Percentiles rank a stretch among this genome's conserved stretches.
Conservation (phyloP, 2,329 filamentous ascomycete genomes). For the Trichoderma sp. region DNA sequence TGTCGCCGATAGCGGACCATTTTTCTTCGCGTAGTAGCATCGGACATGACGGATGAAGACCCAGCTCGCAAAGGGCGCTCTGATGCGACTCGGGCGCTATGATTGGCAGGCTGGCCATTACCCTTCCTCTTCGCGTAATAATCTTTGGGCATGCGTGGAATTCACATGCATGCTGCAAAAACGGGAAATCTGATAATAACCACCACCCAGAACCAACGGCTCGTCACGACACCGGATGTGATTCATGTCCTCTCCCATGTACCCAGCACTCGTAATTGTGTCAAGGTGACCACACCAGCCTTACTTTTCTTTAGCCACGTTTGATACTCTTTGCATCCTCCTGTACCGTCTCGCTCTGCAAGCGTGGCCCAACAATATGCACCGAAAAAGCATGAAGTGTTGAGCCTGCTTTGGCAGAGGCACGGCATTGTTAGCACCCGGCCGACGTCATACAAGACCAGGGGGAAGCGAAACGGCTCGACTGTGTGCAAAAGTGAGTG, state of each 20-base stretch:
- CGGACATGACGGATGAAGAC: background rate
- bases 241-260: background rate
- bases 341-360: background rate
- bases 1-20: slow-evolving; percentile 15
- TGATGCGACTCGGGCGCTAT: background rate
- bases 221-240: background rate
- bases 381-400: background rate
- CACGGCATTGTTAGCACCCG: background rate
- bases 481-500: background rate
- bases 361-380: background rate
- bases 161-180: background rate
- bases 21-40: background rate
- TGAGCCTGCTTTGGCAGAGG: background rate
- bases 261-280: background rate
- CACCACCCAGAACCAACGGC: background rate
- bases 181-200: slow-evolving; percentile 16
- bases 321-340: background rate
- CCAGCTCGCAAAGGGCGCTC: background rate
- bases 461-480: background rate
- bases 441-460: slow-evolving; percentile 13
- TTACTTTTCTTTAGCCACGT: background rate
- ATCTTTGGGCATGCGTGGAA: background rate
- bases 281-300: background rate
- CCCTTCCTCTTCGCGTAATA: slow-evolving; percentile 20
- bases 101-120: slow-evolving; percentile 16